Evolutionary conservation across 805 yeast species (phyloP).

Genomic region (Candida vartiovaarae): DNA sequence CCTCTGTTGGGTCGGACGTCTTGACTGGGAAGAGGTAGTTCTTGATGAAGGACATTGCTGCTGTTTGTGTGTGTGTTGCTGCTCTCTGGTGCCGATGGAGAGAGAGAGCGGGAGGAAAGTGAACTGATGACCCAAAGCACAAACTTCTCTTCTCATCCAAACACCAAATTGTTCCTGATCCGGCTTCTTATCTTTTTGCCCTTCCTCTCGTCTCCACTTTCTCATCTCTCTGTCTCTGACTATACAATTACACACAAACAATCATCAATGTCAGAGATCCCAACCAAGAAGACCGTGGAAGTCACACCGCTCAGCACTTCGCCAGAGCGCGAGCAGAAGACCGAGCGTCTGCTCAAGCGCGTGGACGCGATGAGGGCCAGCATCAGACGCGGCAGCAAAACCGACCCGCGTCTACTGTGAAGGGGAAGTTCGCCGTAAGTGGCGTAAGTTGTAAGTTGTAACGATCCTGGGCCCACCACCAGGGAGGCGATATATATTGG

Average conservation of each 20-base stretch:
- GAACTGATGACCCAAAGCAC: no score
- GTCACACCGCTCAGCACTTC: slow-evolving; percentile 8
- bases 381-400: neutral
- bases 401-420: no score
- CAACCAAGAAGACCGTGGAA: neutral
- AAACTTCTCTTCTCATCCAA: neutral
- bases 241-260: no score
- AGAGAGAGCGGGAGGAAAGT: neutral
- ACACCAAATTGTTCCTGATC: neutral
- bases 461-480: no score
- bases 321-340: slow-evolving; percentile 16
- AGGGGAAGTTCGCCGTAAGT: no score
- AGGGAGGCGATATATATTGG: no score
- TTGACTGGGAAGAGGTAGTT: slow-evolving; percentile 23
- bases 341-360: slow-evolving; percentile 15
- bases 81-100: neutral
- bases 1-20: slow-evolving; percentile 18
- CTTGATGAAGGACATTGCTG: slow-evolving; percentile 22
- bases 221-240: no score
- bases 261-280: neutral
- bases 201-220: no score
- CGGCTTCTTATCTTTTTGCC: no score
- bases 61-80: neutral
- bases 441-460: no score
- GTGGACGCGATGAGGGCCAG: slow-evolving; percentile 15